Conservation (phyloP, 371 early-diverging fungal species). For the Rhizopus microsporus region DNA sequence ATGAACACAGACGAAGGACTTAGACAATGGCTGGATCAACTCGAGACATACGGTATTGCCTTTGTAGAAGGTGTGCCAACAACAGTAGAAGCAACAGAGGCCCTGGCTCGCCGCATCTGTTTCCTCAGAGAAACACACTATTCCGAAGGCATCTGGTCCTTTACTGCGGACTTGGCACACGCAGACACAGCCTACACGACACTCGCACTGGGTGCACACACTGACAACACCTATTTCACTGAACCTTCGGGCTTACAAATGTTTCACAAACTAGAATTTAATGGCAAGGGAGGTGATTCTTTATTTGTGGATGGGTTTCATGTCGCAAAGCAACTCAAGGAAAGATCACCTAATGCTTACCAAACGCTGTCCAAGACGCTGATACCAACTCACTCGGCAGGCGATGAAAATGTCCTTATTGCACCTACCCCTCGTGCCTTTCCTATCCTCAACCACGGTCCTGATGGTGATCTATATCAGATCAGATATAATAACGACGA, state of each 20-base stretch:
- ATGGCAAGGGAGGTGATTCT: slow-evolving; percentile 79
- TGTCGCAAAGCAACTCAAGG: slow-evolving; percentile 68
- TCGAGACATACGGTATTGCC: slow-evolving; percentile 78
- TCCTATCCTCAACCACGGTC: slow-evolving; percentile 72
- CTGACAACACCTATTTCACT: slow-evolving; percentile 92
- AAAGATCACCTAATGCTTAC: slow-evolving; percentile 62
- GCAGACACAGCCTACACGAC: slow-evolving; percentile 89
- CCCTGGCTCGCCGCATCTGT: slow-evolving; percentile 66
- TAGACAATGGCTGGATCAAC: slow-evolving; percentile 68
- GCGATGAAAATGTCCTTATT: slow-evolving; percentile 70
- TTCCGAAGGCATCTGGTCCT: slow-evolving; percentile 81
- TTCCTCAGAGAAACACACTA: slow-evolving; percentile 86
- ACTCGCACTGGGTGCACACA: slow-evolving; percentile 80
- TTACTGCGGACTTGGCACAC: slow-evolving; percentile 78
- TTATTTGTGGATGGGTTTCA: slow-evolving; percentile 85
- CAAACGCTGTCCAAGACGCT: slow-evolving; percentile 59
- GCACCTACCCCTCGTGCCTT: slow-evolving; percentile 65
- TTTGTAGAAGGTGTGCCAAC: slow-evolving; percentile 78
- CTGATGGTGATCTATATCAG: slow-evolving; percentile 61
- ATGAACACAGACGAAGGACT: slow-evolving; percentile 72
- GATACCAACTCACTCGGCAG: slow-evolving; percentile 82
- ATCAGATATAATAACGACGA: slow-evolving; percentile 90
- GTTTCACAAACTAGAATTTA: slow-evolving; percentile 80
- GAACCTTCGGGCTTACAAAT: slow-evolving; percentile 88
- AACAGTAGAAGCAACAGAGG: slow-evolving; percentile 66